Evolutionary conservation across 2,329 filamentous ascomycete species (phyloP).

Genomic region (Pseudovirgaria hyperparasitica): DNA sequence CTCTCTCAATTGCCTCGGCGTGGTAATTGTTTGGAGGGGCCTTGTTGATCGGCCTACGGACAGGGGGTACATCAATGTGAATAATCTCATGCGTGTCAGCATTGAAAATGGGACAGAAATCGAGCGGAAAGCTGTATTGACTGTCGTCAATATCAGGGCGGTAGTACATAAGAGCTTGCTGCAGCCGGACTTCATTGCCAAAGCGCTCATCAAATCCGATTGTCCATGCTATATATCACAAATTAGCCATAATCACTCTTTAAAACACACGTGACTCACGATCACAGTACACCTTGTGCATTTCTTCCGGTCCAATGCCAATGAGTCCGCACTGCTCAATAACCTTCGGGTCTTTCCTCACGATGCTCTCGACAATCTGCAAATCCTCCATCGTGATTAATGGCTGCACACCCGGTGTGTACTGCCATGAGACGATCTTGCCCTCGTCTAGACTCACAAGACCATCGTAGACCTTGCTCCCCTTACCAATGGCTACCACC

Average conservation of each 20-base stretch:
- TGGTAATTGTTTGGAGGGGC: constrained; percentile 69
- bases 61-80: constrained; percentile 69
- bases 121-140: constrained; percentile 83
- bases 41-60: constrained; percentile 62
- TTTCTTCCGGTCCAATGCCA: constrained; percentile 68
- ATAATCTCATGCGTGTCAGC: constrained; percentile 65
- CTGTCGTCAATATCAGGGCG: constrained; percentile 72
- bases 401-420: constrained; percentile 66
- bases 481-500: constrained; percentile 67
- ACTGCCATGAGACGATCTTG: constrained; percentile 62
- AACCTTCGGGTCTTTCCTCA: constrained; percentile 67
- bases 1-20: constrained; percentile 55
- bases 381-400: constrained; percentile 90
- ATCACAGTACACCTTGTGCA: constrained; percentile 94
- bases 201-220: constrained; percentile 90
- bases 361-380: constrained; percentile 62
- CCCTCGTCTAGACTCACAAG: constrained; percentile 58
- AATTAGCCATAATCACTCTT: constrained; percentile 7
- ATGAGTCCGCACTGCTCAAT: constrained; percentile 81
- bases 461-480: constrained; percentile 72
- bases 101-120: constrained; percentile 90
- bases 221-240: constrained; percentile 54
- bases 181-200: constrained; percentile 63
- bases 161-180: constrained; percentile 95
- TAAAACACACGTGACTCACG: constrained; percentile 35